Percentiles rank a stretch among this genome's conserved stretches.
phyloP scores from a whole-genome alignment of 179 eudicot species.

The Camellia oleifera region DNA sequence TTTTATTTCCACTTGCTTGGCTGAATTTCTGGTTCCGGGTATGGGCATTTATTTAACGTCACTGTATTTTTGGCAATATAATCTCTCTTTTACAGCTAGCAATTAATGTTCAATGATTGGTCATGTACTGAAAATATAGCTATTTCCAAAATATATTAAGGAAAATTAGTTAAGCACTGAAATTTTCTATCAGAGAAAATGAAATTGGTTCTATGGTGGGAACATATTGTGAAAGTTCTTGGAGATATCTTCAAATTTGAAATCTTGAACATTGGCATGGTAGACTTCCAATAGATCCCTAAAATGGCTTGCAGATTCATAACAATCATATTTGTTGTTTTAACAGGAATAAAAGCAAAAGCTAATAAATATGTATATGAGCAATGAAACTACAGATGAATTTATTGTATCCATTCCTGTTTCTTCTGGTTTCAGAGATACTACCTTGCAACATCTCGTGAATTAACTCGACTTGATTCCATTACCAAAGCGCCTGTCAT shows the following conservation, averaged over 20 bases:
- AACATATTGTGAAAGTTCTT: neutral
- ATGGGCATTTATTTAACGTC: constrained; percentile 18
- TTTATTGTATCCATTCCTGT: neutral
- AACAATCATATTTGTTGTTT: neutral
- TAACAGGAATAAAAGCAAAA: neutral
- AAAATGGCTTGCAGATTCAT: neutral
- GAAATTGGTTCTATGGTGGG: neutral
- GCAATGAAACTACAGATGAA: neutral
- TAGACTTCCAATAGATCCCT: neutral
- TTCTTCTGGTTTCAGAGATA: constrained; percentile 55
- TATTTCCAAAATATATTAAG: neutral
- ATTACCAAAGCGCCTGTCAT: constrained; percentile 97
- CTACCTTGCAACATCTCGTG: constrained; percentile 88
- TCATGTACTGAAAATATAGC: neutral
- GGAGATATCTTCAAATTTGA: neutral
- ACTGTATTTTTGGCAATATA: neutral
- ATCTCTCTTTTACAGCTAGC: neutral
- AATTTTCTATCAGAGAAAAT: neutral
- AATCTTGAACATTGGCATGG: constrained; percentile 10
- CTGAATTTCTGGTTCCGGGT: constrained; percentile 92
- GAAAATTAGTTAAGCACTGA: neutral
- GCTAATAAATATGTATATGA: neutral
- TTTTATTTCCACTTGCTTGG: constrained; percentile 84
- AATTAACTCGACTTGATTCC: constrained; percentile 92
- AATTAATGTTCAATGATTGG: neutral